Conservation (phyloP, 768 basidiomycete species). For the Lactarius hatsudake region DNA sequence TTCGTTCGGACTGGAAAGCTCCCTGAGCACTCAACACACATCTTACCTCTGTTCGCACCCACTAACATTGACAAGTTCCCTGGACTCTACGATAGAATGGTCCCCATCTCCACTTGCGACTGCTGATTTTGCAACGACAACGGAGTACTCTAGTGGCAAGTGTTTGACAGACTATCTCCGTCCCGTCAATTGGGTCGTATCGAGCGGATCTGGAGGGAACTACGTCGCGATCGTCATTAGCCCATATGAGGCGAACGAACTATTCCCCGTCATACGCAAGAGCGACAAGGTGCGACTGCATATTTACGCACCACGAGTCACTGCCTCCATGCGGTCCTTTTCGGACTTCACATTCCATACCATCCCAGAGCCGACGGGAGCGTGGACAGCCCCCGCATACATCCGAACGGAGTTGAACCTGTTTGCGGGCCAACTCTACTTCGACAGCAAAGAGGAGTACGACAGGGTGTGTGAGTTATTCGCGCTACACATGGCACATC, state of each 20-base stretch:
- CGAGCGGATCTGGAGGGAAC: conserved; percentile 1
- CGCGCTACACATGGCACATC: conserved; percentile 4
- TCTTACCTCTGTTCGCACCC: neutral
- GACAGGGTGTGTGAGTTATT: conserved; percentile 7
- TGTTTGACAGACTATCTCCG: conserved; percentile 10
- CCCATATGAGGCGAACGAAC: conserved; percentile 13
- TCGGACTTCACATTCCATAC: conserved; percentile 12
- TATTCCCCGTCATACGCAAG: conserved; percentile 13
- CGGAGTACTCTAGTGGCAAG: neutral
- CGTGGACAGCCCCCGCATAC: conserved; percentile 1
- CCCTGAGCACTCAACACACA: neutral
- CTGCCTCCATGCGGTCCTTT: conserved; percentile 9
- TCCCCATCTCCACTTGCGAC: conserved; percentile 10
- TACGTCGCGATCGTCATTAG: conserved; percentile 7
- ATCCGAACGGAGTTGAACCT: conserved; percentile 10
- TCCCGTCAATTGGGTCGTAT: conserved; percentile 17
- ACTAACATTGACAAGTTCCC: neutral
- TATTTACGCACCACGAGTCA: conserved; percentile 13
- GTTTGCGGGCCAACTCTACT: conserved; percentile 18
- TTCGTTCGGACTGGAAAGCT: conserved; percentile 2
- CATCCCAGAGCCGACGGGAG: neutral
- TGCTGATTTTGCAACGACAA: conserved; percentile 1
- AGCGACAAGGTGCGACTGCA: conserved; percentile 10
- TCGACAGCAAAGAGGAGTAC: conserved; percentile 8
- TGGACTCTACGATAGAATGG: conserved; percentile 1